Base-by-base conservation (phyloP, 257 asterid species). In the Datura wrightii region DNA sequence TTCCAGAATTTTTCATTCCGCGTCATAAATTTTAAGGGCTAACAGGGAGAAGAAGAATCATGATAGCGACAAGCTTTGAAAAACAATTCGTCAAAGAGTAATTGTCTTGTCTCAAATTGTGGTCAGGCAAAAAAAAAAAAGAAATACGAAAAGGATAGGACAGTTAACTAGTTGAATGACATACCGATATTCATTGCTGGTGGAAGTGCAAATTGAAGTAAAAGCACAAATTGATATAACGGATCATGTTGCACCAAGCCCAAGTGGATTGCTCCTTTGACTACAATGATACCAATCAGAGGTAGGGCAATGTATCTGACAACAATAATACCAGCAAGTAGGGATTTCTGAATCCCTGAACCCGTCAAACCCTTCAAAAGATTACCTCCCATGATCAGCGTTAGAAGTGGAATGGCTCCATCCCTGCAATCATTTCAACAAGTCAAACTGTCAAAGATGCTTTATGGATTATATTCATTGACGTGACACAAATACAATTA, bases 111-210 rank as follows among this genome's bases (percentile, higher is more conserved):
- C 6, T 44, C 19, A 19, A 72, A 72, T 6, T 74, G 80, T 71
- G 80, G 56, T n/a, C 10, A 3, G 56, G 10, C 39, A 52, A 44
- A 48, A 72, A 48, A 50, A 3, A 58, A 58, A 24, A 34, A 11
- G 18, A 76, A 31, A 76, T 55, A 50, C 10, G 8, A 76, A 76
- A 76, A 19, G 8, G 19, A 14, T 53, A 24, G 60, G 44, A 74
- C 13, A 71, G 39, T n/a, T 44, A 72, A 72, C 80, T 48, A 11
- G 80, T 19, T 48, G 44, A 60, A 63, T 63, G 18, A 82, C 66
- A 41, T 87, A 92, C 98, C 99, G 66, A 96, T 96, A 87, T 92
- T 93, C 97, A 94, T 93, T 9, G 98, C 99, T 44, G 99, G 97
- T 70, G 99, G 99, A 52, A 96, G 86, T 31, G 97, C 91, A 85